A percentile compares a stretch with the other conserved stretches of the same genome.
Conservation (phyloP, 2,329 filamentous ascomycete species). For the Pseudocercospora fijiensis region DNA sequence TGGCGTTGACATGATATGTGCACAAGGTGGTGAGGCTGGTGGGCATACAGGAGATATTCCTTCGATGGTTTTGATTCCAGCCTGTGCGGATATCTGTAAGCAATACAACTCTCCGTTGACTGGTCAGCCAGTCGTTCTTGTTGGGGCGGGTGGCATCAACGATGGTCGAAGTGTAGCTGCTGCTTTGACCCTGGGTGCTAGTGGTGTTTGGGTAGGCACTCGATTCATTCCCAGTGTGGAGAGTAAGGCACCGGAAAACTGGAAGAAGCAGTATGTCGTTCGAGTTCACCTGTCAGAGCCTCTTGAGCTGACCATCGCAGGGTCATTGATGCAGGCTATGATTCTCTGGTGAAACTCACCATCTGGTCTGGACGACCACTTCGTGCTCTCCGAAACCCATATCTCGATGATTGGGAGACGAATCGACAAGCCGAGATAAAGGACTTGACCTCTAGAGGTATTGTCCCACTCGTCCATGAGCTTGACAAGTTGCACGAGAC, state of each 20-base stretch:
- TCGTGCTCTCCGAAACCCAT: slow-evolving; percentile 85
- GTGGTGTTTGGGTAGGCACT: slow-evolving; percentile 92
- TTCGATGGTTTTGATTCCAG: slow-evolving; percentile 84
- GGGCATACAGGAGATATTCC: slow-evolving; percentile 76
- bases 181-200: slow-evolving; percentile 85
- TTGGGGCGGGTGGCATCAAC: slow-evolving; percentile 89
- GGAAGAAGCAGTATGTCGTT: slow-evolving; percentile 16
- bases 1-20: slow-evolving; percentile 92
- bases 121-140: slow-evolving; percentile 78
- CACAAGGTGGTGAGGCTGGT: slow-evolving; percentile 93
- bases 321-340: slow-evolving; percentile 82
- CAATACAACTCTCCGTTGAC: slow-evolving; percentile 82
- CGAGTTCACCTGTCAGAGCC: not conserved
- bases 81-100: slow-evolving; percentile 77
- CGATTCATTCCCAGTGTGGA: slow-evolving; percentile 81
- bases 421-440: slow-evolving; percentile 87
- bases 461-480: slow-evolving; percentile 89
- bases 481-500: slow-evolving; percentile 67
- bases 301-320: slow-evolving; percentile 50
- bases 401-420: slow-evolving; percentile 92
- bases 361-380: slow-evolving; percentile 96
- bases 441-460: slow-evolving; percentile 79
- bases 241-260: slow-evolving; percentile 21
- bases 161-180: slow-evolving; percentile 87
- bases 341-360: slow-evolving; percentile 92